Evolutionary conservation across 345 rosid genomes (phyloP), one percentile per base, ranked within the genome.

Genomic region (Sisymbrium irio): DNA sequence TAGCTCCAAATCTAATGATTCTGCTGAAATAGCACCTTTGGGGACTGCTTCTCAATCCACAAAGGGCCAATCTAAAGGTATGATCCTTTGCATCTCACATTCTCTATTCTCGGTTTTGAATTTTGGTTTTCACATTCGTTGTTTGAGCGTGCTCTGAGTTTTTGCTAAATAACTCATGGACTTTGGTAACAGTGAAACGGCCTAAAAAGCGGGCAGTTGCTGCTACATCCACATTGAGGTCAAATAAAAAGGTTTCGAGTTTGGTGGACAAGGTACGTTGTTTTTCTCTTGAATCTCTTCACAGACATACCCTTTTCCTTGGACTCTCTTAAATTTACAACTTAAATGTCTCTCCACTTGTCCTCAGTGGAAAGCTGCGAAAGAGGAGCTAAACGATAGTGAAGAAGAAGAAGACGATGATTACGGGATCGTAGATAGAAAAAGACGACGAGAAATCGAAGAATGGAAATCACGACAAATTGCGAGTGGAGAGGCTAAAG

Each of bases 281-380:
- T 54, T 55, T 46, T 6, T 28, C 17, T 53, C 7, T 10, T 51
- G 55, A 46, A 67, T 53, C 69, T 67, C 54, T 9, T 18, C 36
- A 28, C 42, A 51, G 46, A 73, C 46, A 5, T 19, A 44, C 55
- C 15, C 55, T 7, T 62, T 10, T 27, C 8, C 75, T 22, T 51
- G 51, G 44, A 7, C 19, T 47, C 5, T 50, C 12, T 49, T 53
- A 30, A 28, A n/a, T 13, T 17, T 33, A 19, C 36, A 35, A 51
- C 65, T 54, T 39, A n/a, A 30, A 30, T 35, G 47, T 57, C 12
- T 39, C 27, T 27, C 6, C 67, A 42, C 47, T 77, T 71, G 62
- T 66, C 59, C 7, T 22, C 71, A 95, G 99, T 95, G 99, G 98
- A 95, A 92, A 83, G 99, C 99, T 60, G 99, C 97, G 54, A 92